Evolutionary conservation across 257 asterid species (phyloP), one percentile per base, ranked within the genome.

Genomic region (Penstemon eatonii): DNA sequence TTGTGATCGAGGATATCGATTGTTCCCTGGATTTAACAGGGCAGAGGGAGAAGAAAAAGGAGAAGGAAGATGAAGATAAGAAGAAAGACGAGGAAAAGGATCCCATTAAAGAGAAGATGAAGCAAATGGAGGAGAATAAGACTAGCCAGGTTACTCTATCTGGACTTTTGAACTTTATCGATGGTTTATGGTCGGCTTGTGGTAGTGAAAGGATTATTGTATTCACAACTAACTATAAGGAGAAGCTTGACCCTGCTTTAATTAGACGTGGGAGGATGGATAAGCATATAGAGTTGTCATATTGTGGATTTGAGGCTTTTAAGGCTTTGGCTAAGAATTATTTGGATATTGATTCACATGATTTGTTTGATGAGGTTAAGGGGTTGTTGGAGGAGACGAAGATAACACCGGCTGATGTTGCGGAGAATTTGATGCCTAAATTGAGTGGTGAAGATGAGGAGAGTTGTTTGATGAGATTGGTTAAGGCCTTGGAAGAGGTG

Each of bases 221-320:
- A 0, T 86, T 86, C 76, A 87, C 94, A 0, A 85, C 94, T 0
- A 85, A 87, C 4, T 65, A 82, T 61, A 74, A 72, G 53, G 84
- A 81, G 45, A 85, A 81, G 61, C 83, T 85, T 7, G 91, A 87
- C 57, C 84, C 89, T 4, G 91, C 94, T 2, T 61, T 86, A 4
- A 81, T 85, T 6, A 67, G 90, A 5, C 65, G 88, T n/a, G 87
- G 92, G 18, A 68, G 93, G 54, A 86, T 86, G 95, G 91, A 87
- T 37, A 78, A 63, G 70, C 89, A 78, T 73, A 66, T 87, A 0
- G 82, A 82, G 69, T 9, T 86, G 63, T 72, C 94, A 0, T 87
- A 84, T 15, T 84, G 88, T 50, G 68, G 84, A 9, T 81, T 75
- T 15, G 86, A 81, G 7, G 83, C 79, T 3, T 78, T 81, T 9